Evolutionary conservation across 2,329 filamentous ascomycete species (phyloP).

Genomic region (Neurospora sp.): DNA sequence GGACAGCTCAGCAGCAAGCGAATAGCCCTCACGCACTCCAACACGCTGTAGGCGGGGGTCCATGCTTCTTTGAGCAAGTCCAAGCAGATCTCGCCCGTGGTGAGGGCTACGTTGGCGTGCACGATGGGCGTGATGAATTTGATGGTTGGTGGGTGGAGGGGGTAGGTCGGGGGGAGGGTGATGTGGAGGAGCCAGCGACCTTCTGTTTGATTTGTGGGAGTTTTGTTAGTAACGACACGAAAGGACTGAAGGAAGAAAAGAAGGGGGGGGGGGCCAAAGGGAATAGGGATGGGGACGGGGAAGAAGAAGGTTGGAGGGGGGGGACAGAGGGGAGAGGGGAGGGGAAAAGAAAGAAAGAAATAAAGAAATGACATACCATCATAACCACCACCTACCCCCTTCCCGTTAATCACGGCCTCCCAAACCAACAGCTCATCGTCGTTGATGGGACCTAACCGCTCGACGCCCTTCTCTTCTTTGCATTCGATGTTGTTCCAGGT

Average conservation of each 20-base stretch:
- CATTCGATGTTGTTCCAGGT: constrained; percentile 40
- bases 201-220: constrained; percentile 24
- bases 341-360: background rate
- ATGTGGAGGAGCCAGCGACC: constrained; percentile 82
- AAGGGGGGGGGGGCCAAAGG: too few species aligned
- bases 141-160: constrained; percentile 66
- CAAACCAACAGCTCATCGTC: constrained; percentile 48
- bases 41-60: constrained; percentile 78
- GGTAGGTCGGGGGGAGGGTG: constrained; percentile 67
- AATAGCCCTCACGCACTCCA: constrained; percentile 62
- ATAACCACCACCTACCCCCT: constrained; percentile 44
- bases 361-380: constrained; percentile 33
- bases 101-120: constrained; percentile 65
- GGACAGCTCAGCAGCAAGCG: constrained; percentile 60
- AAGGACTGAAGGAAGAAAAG: too few species aligned
- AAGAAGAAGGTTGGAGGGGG: background rate
- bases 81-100: constrained; percentile 85
- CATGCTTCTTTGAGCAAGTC: constrained; percentile 73
- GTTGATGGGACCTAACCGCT: constrained; percentile 45
- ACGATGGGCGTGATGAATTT: constrained; percentile 75
- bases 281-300: too few species aligned
- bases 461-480: constrained; percentile 42
- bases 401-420: constrained; percentile 52
- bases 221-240: too few species aligned
- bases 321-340: background rate